Base-by-base conservation (phyloP, 495 filamentous ascomycete genomes). In the Astrothelium macrocarpum region DNA sequence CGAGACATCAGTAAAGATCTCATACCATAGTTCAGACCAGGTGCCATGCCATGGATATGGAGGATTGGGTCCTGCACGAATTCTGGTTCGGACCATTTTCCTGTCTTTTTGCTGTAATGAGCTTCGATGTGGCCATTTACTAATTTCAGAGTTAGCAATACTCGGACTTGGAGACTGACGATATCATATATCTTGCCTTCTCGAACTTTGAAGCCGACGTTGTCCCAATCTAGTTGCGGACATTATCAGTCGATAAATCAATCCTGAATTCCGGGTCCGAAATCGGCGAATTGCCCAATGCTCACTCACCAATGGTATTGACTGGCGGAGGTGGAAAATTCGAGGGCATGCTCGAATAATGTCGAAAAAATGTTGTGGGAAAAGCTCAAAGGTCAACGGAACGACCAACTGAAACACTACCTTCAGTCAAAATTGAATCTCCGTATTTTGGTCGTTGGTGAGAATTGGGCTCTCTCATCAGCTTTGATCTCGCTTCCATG, bases 131-230 rank as follows among this genome's bases (percentile, higher is more conserved):
- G 78, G 32, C 78, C 79, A 66, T 80, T 79, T 53, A 79, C 78
- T 77, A 59, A 39, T 23, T 29, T 11, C 16, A 23, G 20, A 31
- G 18, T 62, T 53, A 62, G 39, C 32, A 56, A 56, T 29, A n/a
- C n/a, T 56, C 12, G 16, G 1, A 26, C 18, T 2, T 2, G 18
- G 36, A 56, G 29, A 14, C 53, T 53, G 16, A 25, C 20, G 5
- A 45, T n/a, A 64, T n/a, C n/a, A 34, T 16, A 16, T 11, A 34
- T 23, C 77, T 60, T 78, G 88, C 90, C 89, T 81, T 96, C 91
- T 58, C 91, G 89, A 62, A 96, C 86, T 71, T 83, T 83, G 79
- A 97, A 97, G 63, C 93, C 93, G 53, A 97, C 81, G 72, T 96
- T 85, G 68, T 78, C 80, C 93, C 93, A 97, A 82, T 96, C 91